Evolutionary conservation across 164 flowering plant species (phyloP).

Genomic region (Sedum album): DNA sequence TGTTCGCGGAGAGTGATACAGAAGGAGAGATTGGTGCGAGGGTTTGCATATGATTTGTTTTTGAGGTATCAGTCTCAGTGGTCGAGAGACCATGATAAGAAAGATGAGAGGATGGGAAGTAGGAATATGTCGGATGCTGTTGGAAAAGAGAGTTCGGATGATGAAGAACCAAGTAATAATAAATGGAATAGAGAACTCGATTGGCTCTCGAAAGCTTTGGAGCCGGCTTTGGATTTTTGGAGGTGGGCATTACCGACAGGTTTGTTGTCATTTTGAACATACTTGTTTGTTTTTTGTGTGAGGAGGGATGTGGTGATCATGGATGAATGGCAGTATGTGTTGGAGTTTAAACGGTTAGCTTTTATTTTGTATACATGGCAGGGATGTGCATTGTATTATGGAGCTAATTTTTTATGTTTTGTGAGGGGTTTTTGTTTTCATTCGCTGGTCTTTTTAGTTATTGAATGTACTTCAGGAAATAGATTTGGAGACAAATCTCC

Average conservation of each 20-base stretch:
- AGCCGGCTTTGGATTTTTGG: slow-evolving; percentile 77
- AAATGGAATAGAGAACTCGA: slow-evolving; percentile 73
- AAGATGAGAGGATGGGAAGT: slow-evolving; percentile 12
- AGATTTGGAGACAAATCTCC: slow-evolving; percentile 35
- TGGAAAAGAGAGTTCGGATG: slow-evolving; percentile 29
- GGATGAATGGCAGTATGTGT: too few species aligned
- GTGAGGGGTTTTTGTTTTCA: neutral
- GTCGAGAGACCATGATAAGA: slow-evolving; percentile 27
- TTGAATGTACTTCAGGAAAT: slow-evolving; percentile 30
- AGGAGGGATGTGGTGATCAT: too few species aligned
- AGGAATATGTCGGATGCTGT: slow-evolving; percentile 17
- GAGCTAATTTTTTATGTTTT: neutral
- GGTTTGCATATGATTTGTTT: neutral
- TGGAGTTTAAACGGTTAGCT: neutral
- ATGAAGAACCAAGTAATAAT: slow-evolving; percentile 37
- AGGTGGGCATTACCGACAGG: slow-evolving; percentile 78
- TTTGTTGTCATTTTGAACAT: slow-evolving; percentile 19
- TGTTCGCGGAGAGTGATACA: neutral
- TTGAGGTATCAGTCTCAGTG: slow-evolving; percentile 24
- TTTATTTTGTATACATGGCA: neutral
- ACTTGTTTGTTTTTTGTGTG: too few species aligned
- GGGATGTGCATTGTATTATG: neutral
- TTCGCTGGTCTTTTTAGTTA: slow-evolving; percentile 3
- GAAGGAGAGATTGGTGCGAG: neutral
- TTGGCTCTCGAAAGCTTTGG: slow-evolving; percentile 84